A percentile compares a stretch with the other conserved stretches of the same genome.
phyloP scores from a whole-genome alignment of 345 rosid genomes.

The Cardamine resedifolia region DNA sequence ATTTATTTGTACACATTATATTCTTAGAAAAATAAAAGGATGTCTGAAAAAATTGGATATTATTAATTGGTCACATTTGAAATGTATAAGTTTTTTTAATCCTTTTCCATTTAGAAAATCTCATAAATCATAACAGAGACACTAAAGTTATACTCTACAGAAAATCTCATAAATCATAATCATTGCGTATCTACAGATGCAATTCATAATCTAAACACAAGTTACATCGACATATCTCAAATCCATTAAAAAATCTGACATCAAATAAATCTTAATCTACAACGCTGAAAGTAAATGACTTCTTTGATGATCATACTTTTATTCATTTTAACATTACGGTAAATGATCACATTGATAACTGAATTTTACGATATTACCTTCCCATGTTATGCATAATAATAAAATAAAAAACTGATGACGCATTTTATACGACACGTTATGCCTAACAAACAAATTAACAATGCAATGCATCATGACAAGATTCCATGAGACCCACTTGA shows the following conservation, averaged over 20 bases:
- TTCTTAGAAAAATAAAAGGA: no score
- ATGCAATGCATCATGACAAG: neutral
- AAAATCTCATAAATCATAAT: no score
- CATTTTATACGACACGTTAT: conserved; percentile 12
- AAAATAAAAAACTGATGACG: neutral
- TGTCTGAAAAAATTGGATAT: no score
- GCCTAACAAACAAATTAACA: neutral
- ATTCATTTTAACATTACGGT: neutral
- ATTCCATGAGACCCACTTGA: neutral
- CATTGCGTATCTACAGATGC: no score
- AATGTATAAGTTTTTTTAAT: no score
- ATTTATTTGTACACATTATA: no score
- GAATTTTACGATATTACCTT: neutral
- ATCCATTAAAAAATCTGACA: neutral
- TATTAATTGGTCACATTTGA: no score
- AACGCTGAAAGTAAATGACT: neutral
- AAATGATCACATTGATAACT: neutral
- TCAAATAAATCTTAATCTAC: no score
- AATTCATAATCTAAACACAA: neutral
- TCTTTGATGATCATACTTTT: neutral
- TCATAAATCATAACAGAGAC: no score
- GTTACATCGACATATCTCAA: neutral
- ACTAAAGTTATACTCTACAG: no score
- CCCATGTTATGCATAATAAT: neutral
- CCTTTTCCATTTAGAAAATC: no score